Base-by-base conservation (phyloP, 1,284 basidiomycete species). In the Papiliotrema fonsecae region DNA sequence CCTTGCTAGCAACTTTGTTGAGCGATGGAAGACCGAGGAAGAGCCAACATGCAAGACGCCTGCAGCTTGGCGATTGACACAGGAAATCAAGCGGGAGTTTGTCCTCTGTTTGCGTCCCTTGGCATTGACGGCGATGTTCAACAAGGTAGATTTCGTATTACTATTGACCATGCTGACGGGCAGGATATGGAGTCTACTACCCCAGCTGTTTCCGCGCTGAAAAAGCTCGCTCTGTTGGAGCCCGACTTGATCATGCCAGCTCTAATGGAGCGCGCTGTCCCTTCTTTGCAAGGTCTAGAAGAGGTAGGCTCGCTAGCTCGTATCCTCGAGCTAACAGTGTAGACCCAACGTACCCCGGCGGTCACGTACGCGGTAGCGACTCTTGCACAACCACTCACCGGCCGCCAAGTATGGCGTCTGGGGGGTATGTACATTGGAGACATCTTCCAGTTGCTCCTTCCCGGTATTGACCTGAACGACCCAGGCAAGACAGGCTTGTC, bases 71-170 rank as follows among this genome's bases (percentile, higher is more conserved):
- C 82, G 92, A 10, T 76, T 99, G 38, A 97, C 93, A 0, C 81
- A 82, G 5, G 76, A 77, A 21, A 94, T 98, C 62, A 85, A 87
- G 50, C 82, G 82, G 46, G 82, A 85, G 24, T 92, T 98, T 63
- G 89, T 97, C 21, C 77, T 78, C 22, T 84, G 81, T 36, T 78
- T 97, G 36, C 82, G 88, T 35, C 94, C 90, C 0, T 88, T 94
- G 9, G 87, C 89, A 1, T 77, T 99, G 30, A 81, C 97, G 13
- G 84, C 89, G 21, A 96, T 99, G 86, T 99, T 98, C 74, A 85
- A 90, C 44, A 97, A 97, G 73, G 88, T 65, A 28, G 49, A 58
- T 19, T 10, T n/a, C 22, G 9, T 7, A 39, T 47, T 24, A 46
- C 13, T 21, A 26, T 34, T 4, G 19, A 28, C 28, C 1, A 9